phyloP scores from a whole-genome alignment of 768 basidiomycete genomes.

The Tricholoma terreum region DNA sequence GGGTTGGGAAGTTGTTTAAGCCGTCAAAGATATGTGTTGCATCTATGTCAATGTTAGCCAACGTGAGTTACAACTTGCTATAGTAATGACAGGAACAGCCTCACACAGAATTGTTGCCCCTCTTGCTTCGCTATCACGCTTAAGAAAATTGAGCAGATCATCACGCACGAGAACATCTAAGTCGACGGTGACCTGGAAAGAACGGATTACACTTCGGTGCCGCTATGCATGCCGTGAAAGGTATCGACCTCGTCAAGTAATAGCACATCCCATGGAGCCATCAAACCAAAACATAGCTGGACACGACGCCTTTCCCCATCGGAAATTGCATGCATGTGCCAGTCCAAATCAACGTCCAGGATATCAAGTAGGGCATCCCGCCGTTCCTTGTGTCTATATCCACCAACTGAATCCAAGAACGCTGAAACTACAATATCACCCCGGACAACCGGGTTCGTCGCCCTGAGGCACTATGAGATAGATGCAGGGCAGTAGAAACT shows the following conservation, averaged over 20 bases:
- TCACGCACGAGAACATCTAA: slow-evolving; percentile 93
- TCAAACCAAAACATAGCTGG: slow-evolving; percentile 94
- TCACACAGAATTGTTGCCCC: slow-evolving; percentile 85
- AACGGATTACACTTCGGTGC: slow-evolving; percentile 2
- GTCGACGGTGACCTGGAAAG: slow-evolving; percentile 85
- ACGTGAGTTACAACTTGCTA: not conserved
- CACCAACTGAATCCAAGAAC: slow-evolving; percentile 97
- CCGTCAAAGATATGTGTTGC: slow-evolving; percentile 99
- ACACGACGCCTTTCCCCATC: slow-evolving; percentile 93
- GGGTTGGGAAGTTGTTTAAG: slow-evolving; percentile 86
- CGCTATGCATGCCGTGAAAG: slow-evolving; percentile 4
- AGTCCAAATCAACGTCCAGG: slow-evolving; percentile 92
- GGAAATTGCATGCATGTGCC: slow-evolving; percentile 94
- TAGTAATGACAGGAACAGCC: slow-evolving; percentile 21
- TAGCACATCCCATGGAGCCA: slow-evolving; percentile 91
- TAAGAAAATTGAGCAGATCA: slow-evolving; percentile 86
- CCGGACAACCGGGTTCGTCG: slow-evolving; percentile 95
- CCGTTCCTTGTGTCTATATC: slow-evolving; percentile 88
- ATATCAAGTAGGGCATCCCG: slow-evolving; percentile 86
- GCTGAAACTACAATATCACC: slow-evolving; percentile 89
- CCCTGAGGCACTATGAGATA: slow-evolving; percentile 46
- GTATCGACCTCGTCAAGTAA: slow-evolving; percentile 83
- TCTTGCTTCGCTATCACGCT: slow-evolving; percentile 72
- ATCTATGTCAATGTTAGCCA: slow-evolving; percentile 43
- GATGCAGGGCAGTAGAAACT: not conserved